Evolutionary conservation across 345 rosid species (phyloP).

Genomic region (Eucalyptus globulus): DNA sequence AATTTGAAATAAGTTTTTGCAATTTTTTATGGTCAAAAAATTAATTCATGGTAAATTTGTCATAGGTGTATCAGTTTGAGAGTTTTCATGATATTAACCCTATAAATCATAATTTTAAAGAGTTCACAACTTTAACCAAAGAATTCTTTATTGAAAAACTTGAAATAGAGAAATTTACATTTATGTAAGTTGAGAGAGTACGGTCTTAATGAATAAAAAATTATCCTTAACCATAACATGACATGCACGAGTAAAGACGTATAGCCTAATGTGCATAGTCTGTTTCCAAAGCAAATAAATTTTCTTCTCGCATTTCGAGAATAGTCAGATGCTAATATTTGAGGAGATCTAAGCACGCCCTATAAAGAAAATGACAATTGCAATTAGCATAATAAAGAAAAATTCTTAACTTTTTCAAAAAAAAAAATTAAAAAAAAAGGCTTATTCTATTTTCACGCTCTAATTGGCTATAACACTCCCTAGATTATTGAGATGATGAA

Average conservation of each 20-base stretch:
- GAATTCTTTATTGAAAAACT: background rate
- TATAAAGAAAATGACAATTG: background rate
- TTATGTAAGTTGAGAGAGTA: background rate
- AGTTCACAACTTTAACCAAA: background rate
- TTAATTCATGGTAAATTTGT: too few relatives aligned
- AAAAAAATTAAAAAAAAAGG: too few relatives aligned
- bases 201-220: background rate
- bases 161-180: background rate
- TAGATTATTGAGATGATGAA: too few relatives aligned
- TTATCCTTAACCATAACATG: background rate
- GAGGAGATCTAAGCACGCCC: background rate
- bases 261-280: background rate
- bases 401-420: background rate
- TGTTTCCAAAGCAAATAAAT: background rate
- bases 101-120: background rate
- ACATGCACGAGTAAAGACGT: background rate
- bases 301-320: background rate
- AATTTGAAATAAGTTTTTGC: too few relatives aligned
- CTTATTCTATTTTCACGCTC: background rate
- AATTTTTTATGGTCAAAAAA: too few relatives aligned
- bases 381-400: background rate
- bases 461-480: background rate
- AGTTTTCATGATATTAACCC: too few relatives aligned
- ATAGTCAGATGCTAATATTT: background rate
- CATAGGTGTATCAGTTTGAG: accelerated